Evolutionary conservation across 2,329 filamentous ascomycete genomes (phyloP).

Genomic region (Sporothrix curviconia): DNA sequence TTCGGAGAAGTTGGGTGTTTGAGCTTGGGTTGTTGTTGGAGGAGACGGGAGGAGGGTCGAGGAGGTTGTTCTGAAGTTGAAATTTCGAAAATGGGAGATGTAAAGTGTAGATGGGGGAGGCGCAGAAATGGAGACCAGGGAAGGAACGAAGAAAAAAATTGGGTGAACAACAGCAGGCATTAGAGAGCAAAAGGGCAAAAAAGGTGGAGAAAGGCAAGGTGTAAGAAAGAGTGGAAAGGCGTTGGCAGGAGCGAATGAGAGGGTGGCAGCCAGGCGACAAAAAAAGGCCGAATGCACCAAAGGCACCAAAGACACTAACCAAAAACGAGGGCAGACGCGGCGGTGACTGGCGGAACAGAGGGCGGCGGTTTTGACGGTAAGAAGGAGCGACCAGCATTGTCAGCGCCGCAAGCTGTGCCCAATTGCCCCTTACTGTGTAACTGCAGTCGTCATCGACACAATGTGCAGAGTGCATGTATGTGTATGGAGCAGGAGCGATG

Average conservation of each 20-base stretch:
- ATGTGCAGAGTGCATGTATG: no score
- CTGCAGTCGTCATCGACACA: no score
- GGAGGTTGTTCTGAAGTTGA: neutral
- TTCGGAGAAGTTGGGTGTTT: neutral
- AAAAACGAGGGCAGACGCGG: no score
- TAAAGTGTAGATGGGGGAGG: neutral
- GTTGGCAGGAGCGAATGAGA: conserved; percentile 8
- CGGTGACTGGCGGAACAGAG: no score
- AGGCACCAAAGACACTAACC: neutral
- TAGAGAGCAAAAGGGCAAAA: conserved; percentile 2
- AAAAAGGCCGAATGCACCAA: neutral
- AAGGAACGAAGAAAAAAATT: conserved; percentile 3
- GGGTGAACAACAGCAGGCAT: neutral
- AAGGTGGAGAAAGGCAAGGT: conserved; percentile 8
- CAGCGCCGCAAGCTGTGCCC: no score
- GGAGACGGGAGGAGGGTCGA: neutral
- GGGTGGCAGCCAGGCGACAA: conserved; percentile 1
- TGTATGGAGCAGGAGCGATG: no score
- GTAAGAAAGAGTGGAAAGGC: neutral
- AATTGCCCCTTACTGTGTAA: no score
- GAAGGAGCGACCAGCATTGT: no score
- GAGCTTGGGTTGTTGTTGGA: neutral
- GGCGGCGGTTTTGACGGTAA: no score
- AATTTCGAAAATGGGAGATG: neutral
- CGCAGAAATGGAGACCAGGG: neutral